A percentile compares a stretch with the other conserved stretches of the same genome.
These are phyloP conservation scores for Pseudogymnoascus sp. DNA, from an alignment of 2,329 filamentous ascomycete species.

Conservation along the genomic window DNA sequence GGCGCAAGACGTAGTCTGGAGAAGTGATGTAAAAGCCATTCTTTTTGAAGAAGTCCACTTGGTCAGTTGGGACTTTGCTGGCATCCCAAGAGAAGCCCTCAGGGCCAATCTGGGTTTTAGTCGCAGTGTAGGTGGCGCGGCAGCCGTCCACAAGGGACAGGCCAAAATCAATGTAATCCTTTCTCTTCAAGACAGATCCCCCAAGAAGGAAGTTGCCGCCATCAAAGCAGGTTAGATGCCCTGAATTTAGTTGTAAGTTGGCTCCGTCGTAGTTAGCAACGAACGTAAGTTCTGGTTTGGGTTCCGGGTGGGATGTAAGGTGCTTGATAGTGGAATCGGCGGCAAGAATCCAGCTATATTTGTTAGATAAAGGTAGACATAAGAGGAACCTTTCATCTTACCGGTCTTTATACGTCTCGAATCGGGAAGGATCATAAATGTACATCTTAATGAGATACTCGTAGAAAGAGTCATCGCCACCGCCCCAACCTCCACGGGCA, in stretches of 20 bases:
- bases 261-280: constrained; percentile 47
- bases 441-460: constrained; percentile 92
- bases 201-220: constrained; percentile 81
- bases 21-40: constrained; percentile 65
- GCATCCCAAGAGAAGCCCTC: constrained; percentile 60
- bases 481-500: constrained; percentile 64
- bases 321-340: constrained; percentile 67
- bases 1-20: constrained; percentile 57
- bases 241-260: constrained; percentile 36
- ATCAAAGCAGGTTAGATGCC: constrained; percentile 65
- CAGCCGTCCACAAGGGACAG: constrained; percentile 63
- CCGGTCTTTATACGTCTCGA: constrained; percentile 54
- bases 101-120: constrained; percentile 66
- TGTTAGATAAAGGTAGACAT: constrained; percentile 27
- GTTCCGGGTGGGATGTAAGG: constrained; percentile 58
- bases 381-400: neutral
- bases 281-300: constrained; percentile 64
- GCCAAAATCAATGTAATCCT: constrained; percentile 65
- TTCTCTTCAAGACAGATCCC: constrained; percentile 56
- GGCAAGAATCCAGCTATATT: constrained; percentile 59
- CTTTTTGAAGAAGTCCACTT: constrained; percentile 51
- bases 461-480: constrained; percentile 72
- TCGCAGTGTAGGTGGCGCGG: constrained; percentile 61
- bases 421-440: constrained; percentile 61
- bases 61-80: constrained; percentile 33